Conservation (phyloP, 257 asterid species). For the Ocimum tenuiflorum region DNA sequence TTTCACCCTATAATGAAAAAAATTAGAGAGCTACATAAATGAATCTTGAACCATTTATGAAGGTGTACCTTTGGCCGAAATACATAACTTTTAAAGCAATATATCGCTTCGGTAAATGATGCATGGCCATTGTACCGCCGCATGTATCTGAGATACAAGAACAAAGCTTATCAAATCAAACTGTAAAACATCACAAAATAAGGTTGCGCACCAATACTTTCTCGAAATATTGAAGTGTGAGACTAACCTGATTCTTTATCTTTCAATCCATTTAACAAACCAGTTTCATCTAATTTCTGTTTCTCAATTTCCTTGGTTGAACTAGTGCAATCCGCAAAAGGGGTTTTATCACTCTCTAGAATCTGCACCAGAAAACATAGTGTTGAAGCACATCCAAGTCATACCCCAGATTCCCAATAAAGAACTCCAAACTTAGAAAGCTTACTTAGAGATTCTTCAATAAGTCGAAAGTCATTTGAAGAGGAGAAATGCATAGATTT, state of each 20-base stretch:
- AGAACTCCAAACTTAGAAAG: not conserved
- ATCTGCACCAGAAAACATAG: constrained; percentile 31
- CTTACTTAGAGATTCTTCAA: no score
- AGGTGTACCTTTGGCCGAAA: constrained; percentile 75
- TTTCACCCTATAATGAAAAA: not conserved
- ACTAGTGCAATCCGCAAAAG: constrained; percentile 17
- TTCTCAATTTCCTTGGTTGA: constrained; percentile 23
- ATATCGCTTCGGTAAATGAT: constrained; percentile 53
- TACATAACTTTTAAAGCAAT: constrained; percentile 83
- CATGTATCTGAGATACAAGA: constrained; percentile 22
- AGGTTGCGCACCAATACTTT: not conserved
- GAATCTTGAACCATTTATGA: constrained; percentile 8
- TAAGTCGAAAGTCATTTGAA: constrained; percentile 1
- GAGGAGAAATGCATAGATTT: not conserved
- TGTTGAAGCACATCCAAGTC: constrained; percentile 12
- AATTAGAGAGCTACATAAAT: not conserved
- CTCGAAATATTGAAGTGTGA: constrained; percentile 7
- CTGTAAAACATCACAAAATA: not conserved
- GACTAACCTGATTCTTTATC: constrained; percentile 42
- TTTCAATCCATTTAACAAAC: constrained; percentile 24
- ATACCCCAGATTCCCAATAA: not conserved
- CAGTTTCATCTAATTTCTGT: constrained; percentile 25
- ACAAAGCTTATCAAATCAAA: not conserved
- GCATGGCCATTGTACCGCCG: constrained; percentile 19
- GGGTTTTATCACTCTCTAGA: constrained; percentile 26